These are phyloP conservation scores for Rhizophagus clarus DNA, from an alignment of 192 early-diverging fungal species.

Conservation along the genomic window DNA sequence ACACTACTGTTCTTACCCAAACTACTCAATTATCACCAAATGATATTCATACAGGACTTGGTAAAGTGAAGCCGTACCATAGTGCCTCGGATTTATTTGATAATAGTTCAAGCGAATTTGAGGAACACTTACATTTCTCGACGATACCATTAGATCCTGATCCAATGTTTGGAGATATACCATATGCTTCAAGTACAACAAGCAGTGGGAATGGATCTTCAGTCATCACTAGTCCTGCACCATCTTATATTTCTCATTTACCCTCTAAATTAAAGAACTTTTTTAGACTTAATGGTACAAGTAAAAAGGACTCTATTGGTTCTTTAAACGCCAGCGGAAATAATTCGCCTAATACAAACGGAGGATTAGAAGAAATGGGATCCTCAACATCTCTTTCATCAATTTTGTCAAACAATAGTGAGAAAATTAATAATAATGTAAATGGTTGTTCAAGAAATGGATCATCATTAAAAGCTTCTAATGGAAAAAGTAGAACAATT, in stretches of 20 bases:
- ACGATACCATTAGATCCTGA: slow-evolving; percentile 18
- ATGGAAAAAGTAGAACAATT: slow-evolving; percentile 8
- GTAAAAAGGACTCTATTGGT: slow-evolving; percentile 16
- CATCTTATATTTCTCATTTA: slow-evolving; percentile 40
- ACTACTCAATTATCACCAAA: not conserved
- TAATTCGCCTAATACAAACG: not conserved
- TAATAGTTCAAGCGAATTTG: not conserved
- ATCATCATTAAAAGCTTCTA: not conserved
- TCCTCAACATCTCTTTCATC: slow-evolving; percentile 24
- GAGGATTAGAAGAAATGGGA: not conserved
- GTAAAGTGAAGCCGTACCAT: slow-evolving; percentile 3
- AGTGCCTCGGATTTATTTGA: slow-evolving; percentile 4
- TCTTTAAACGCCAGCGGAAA: slow-evolving; percentile 1
- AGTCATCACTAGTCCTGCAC: slow-evolving; percentile 44
- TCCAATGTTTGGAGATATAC: slow-evolving; percentile 22
- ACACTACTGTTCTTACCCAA: slow-evolving; percentile 9
- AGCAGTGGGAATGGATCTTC: not conserved
- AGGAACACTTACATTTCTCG: not conserved
- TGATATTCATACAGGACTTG: not conserved
- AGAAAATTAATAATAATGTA: not conserved
- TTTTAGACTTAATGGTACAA: slow-evolving; percentile 37
- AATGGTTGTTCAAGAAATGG: slow-evolving; percentile 27
- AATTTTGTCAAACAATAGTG: slow-evolving; percentile 4
- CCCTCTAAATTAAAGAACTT: slow-evolving; percentile 49
- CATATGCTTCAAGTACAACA: not conserved